These are phyloP conservation scores for Morella rubra DNA, from an alignment of 306 rosid species.

Conservation along the genomic window DNA sequence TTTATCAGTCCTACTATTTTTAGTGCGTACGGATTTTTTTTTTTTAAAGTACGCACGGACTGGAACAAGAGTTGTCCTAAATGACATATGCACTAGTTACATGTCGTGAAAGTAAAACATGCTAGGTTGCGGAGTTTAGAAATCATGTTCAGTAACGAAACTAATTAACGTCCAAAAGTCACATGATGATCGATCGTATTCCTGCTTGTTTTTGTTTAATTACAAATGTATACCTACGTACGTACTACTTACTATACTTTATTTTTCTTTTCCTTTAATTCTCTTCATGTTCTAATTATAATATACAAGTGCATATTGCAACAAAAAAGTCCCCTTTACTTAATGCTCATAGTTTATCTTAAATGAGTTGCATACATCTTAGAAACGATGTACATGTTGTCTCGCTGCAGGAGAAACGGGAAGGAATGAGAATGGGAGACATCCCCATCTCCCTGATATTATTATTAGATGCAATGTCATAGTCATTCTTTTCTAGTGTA, in stretches of 20 bases:
- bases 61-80: too few relatives aligned
- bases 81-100: background rate
- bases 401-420: conserved; percentile 38
- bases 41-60: too few relatives aligned
- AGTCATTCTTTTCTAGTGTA: conserved; percentile 84
- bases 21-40: too few relatives aligned
- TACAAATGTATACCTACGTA: background rate
- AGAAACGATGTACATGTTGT: conserved; percentile 9
- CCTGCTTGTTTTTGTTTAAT: background rate
- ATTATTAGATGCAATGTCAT: conserved; percentile 83
- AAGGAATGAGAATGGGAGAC: conserved; percentile 59
- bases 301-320: background rate
- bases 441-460: conserved; percentile 57
- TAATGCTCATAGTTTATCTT: conserved; percentile 4
- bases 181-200: background rate
- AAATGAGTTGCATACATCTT: background rate
- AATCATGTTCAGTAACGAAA: background rate
- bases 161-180: background rate
- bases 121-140: too few relatives aligned
- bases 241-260: too few relatives aligned
- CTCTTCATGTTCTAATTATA: too few relatives aligned
- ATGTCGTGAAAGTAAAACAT: background rate
- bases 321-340: background rate
- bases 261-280: too few relatives aligned
- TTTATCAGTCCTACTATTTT: too few relatives aligned